These are phyloP conservation scores for Choanephora cucurbitarum DNA, from an alignment of 371 early-diverging fungal species.

Conservation along the genomic window DNA sequence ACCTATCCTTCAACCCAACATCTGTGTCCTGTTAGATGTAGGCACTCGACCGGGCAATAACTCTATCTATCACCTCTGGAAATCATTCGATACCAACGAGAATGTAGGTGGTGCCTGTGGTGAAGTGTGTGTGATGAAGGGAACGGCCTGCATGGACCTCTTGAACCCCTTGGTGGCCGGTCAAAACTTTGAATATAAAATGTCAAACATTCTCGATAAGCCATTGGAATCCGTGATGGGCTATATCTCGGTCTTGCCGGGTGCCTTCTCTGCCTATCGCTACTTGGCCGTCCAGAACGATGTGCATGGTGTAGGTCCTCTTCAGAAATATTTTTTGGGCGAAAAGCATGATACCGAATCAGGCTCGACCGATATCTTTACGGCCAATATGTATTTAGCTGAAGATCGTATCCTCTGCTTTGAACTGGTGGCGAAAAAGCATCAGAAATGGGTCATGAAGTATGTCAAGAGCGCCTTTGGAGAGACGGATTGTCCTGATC, in stretches of 20 bases:
- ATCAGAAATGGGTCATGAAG: slow-evolving; percentile 65
- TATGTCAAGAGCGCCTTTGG: slow-evolving; percentile 73
- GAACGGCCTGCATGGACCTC: slow-evolving; percentile 56
- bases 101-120: slow-evolving; percentile 82
- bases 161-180: slow-evolving; percentile 78
- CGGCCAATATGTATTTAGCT: slow-evolving; percentile 79
- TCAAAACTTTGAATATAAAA: slow-evolving; percentile 88
- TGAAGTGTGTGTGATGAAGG: slow-evolving; percentile 65
- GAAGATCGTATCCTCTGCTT: slow-evolving; percentile 81
- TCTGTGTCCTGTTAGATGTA: slow-evolving; percentile 78
- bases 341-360: slow-evolving; percentile 47
- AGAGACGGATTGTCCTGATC: slow-evolving; percentile 74
- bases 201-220: slow-evolving; percentile 85
- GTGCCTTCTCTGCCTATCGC: slow-evolving; percentile 75
- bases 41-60: slow-evolving; percentile 66
- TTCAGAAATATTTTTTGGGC: slow-evolving; percentile 69
- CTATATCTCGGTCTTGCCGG: slow-evolving; percentile 81
- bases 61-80: slow-evolving; percentile 73
- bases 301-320: slow-evolving; percentile 60
- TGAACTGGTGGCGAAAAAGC: slow-evolving; percentile 70
- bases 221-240: slow-evolving; percentile 84
- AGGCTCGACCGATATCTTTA: slow-evolving; percentile 54
- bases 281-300: slow-evolving; percentile 59
- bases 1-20: slow-evolving; percentile 65
- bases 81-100: slow-evolving; percentile 61